Percentiles rank a stretch among this genome's conserved stretches.
Conservation (phyloP, 306 rosid species). For the Corylus americana region DNA sequence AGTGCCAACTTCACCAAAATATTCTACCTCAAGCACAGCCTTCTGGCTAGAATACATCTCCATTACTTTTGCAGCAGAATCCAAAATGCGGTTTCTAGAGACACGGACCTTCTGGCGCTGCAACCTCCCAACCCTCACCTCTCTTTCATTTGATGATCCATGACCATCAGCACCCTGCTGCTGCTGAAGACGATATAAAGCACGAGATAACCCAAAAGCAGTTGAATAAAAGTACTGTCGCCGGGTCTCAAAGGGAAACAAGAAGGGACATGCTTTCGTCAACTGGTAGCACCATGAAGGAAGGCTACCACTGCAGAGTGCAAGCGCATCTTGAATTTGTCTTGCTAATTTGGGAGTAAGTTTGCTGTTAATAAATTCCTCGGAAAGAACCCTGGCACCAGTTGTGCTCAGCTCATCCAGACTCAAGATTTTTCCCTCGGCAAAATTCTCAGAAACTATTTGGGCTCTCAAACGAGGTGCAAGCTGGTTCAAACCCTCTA, state of each 20-base stretch:
- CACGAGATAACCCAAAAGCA: conserved; percentile 98
- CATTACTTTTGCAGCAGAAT: conserved; percentile 99
- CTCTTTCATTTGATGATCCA: conserved; percentile 85
- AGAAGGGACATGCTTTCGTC: conserved; percentile 96
- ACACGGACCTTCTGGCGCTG: conserved; percentile 99
- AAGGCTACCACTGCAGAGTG: conserved; percentile 99
- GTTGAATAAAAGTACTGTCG: conserved; percentile 96
- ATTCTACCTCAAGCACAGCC: conserved; percentile 98
- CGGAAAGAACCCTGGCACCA: conserved; percentile 65
- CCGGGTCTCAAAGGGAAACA: conserved; percentile 96
- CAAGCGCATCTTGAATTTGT: conserved; percentile 99
- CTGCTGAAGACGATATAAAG: conserved; percentile 91
- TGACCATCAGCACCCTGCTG: conserved; percentile 99
- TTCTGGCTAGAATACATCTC: conserved; percentile 99
- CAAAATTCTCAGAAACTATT: conserved; percentile 67
- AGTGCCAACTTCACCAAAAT: conserved; percentile 99
- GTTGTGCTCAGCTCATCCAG: conserved; percentile 59
- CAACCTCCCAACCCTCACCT: conserved; percentile 95
- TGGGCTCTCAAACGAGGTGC: conserved; percentile 85
- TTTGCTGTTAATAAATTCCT: conserved; percentile 88
- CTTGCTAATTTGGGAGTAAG: conserved; percentile 97
- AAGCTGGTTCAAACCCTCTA: conserved; percentile 95
- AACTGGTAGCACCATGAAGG: conserved; percentile 98
- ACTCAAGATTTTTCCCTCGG: conserved; percentile 61
- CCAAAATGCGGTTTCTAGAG: conserved; percentile 90